Evolutionary conservation across 1,284 basidiomycete genomes (phyloP).

Genomic region (Irpex rosettiformis): DNA sequence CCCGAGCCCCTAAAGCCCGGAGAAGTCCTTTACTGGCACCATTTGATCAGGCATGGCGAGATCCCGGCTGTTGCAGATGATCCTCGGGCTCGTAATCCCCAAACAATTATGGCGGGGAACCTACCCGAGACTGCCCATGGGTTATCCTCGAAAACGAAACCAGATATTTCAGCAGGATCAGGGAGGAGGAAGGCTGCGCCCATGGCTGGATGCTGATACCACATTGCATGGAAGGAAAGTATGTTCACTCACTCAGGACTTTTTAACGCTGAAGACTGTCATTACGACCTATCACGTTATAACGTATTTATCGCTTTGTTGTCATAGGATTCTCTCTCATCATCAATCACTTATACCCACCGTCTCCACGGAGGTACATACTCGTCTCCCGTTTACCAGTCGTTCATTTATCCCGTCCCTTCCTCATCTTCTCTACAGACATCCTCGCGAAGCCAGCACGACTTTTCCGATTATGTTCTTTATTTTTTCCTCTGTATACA

Average conservation of each 20-base stretch:
- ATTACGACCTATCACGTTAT: not conserved
- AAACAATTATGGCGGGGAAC: not conserved
- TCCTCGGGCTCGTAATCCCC: conserved; percentile 36
- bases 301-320: not conserved
- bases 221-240: not conserved
- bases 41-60: conserved; percentile 71
- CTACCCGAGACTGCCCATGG: not conserved
- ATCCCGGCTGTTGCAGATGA: conserved; percentile 64
- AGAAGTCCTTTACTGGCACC: conserved; percentile 77
- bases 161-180: not conserved
- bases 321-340: not conserved
- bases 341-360: not conserved
- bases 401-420: not conserved
- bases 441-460: not conserved
- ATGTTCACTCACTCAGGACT: not conserved
- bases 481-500: not conserved
- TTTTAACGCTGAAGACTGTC: not conserved
- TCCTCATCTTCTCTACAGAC: not conserved
- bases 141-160: not conserved
- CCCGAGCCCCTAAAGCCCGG: conserved; percentile 47
- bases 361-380: not conserved
- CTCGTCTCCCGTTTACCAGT: not conserved
- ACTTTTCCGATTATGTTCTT: not conserved
- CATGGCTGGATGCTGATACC: not conserved
- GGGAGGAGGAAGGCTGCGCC: not conserved